A percentile compares a stretch with the other conserved stretches of the same genome.
Conservation (phyloP, 306 rosid species). For the Delonix regia region DNA sequence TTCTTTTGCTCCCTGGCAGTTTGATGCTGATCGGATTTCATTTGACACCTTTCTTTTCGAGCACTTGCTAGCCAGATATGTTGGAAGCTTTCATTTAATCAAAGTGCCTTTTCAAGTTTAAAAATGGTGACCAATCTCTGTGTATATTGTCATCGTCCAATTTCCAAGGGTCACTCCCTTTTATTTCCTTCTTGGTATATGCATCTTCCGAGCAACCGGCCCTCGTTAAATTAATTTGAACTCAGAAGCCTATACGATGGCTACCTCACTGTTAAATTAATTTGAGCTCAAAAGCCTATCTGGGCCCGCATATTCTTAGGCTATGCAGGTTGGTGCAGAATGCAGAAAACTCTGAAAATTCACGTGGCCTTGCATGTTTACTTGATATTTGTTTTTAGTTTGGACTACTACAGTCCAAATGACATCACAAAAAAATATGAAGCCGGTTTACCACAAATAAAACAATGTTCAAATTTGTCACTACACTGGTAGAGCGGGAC, state of each 20-base stretch:
- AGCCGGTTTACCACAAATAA: not conserved
- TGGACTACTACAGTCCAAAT: not conserved
- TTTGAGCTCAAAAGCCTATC: not conserved
- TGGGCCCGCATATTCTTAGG: not conserved
- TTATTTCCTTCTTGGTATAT: not conserved
- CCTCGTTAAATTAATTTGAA: not conserved
- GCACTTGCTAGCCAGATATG: not conserved
- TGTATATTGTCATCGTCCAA: not conserved
- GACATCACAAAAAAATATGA: not conserved
- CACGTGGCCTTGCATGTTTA: constrained; percentile 28
- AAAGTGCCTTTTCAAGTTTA: not conserved
- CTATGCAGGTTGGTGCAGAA: too few relatives aligned
- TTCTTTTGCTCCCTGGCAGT: not conserved
- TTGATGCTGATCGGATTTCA: not conserved
- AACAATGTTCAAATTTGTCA: not conserved
- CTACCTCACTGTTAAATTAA: not conserved
- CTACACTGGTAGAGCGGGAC: not conserved
- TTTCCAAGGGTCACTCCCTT: not conserved
- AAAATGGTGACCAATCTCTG: not conserved
- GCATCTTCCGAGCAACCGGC: not conserved
- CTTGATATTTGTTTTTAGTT: not conserved
- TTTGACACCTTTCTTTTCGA: not conserved
- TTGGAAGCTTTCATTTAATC: not conserved
- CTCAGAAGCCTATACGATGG: too few relatives aligned
- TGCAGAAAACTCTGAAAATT: not conserved